Evolutionary conservation across 306 rosid genomes (phyloP), one percentile per base, ranked within the genome.

Genomic region (Pyrus communis): DNA sequence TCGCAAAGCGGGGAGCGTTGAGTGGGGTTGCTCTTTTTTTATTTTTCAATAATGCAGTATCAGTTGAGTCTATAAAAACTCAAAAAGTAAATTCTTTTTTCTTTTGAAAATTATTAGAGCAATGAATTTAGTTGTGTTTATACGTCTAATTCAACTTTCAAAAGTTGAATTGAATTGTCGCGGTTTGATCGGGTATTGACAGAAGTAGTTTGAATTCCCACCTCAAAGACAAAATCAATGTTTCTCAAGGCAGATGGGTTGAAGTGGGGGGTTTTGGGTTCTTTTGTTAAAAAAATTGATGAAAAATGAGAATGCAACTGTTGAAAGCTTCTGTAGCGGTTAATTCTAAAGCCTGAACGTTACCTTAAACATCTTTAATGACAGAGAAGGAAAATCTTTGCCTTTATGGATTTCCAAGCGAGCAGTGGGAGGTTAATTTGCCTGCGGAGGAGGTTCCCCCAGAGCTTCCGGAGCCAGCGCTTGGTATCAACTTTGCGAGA

Each of bases 381-480:
- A 33, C 87, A 91, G 96, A 81, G 77, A 91, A 91, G 85, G 87
- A 91, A 69, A 88, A 91, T 52, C 93, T 91, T 71, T 88, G 93
- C 83, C 96, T 91, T 23, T 91, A 88, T 85, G 96, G 96, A 75
- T 87, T 78, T 82, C 96, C 96, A n/a, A 75, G 75, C 51, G 90
- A 85, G 80, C 86, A 79, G 49, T 91, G 96, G 96, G 86, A 87
- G 85, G 96, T 91, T 67, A 79, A 82, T 81, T 84, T 87, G 21
- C 96, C 96, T 7, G 89, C 89, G 3, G 89, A 86, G 74, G 91
- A 87, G 82, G 91, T 91, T 65, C 96, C 93, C 77, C 83, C 96
- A 7, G 96, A 88, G 80, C 87, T 88, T 76, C 96, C 96, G 0
- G 90, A 91, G 80, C 96, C 96, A 23, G 90, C 88, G n/a, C 77